Percentiles rank a stretch among this genome's conserved stretches.
Evolutionary conservation across 106 monocot genomes (phyloP).

Genomic region (Alisma plantagoaquatica): DNA sequence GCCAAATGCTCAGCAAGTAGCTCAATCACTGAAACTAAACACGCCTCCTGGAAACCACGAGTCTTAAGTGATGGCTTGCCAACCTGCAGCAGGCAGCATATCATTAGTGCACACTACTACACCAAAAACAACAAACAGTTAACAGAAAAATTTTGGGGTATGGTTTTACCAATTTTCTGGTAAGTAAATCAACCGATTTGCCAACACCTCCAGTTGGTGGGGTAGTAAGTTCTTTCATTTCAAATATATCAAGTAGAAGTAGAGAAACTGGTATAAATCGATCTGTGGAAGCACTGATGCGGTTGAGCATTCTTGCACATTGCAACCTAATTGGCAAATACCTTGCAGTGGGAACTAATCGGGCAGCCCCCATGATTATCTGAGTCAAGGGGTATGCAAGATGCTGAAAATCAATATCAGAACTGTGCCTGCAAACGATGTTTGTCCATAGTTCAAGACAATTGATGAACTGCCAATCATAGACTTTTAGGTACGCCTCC

Average conservation of each 20-base stretch:
- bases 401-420: constrained; percentile 68
- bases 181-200: constrained; percentile 62
- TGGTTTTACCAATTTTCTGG: constrained; percentile 54
- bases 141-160: neutral
- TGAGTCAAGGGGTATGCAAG: constrained; percentile 90
- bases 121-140: neutral
- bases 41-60: constrained; percentile 85
- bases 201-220: constrained; percentile 67
- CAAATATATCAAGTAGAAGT: constrained; percentile 81
- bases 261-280: constrained; percentile 66
- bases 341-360: constrained; percentile 78
- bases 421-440: constrained; percentile 59
- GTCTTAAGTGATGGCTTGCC: constrained; percentile 79
- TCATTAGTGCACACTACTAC: neutral
- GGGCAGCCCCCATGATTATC: constrained; percentile 74
- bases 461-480: constrained; percentile 88
- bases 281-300: constrained; percentile 61
- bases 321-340: constrained; percentile 75
- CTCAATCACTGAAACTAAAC: constrained; percentile 60
- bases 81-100: constrained; percentile 30
- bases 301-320: constrained; percentile 84
- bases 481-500: constrained; percentile 87
- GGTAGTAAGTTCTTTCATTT: constrained; percentile 70
- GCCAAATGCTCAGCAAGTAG: constrained; percentile 89
- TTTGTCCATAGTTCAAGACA: constrained; percentile 94